A percentile compares a stretch with the other conserved stretches of the same genome.
phyloP scores from a whole-genome alignment of 2,329 filamentous ascomycete genomes.

The Pestalotiopsis sp. region DNA sequence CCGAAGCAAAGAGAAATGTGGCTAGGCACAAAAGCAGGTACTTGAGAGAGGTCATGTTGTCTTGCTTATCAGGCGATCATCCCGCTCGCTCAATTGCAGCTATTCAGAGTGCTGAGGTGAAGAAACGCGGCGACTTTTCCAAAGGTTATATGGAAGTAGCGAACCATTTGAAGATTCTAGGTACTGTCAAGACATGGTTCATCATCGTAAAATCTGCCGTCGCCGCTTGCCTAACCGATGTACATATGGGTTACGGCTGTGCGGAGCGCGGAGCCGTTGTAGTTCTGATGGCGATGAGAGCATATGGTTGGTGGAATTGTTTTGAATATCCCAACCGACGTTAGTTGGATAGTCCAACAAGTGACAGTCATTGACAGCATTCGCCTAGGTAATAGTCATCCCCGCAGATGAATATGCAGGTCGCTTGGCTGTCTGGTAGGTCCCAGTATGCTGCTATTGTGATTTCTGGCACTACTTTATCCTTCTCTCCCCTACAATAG shows the following conservation, averaged over 20 bases:
- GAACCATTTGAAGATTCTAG: background rate
- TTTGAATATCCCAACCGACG: background rate
- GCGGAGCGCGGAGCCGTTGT: slow-evolving; percentile 4
- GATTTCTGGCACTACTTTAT: too few relatives aligned
- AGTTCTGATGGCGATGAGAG: background rate
- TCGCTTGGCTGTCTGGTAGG: too few relatives aligned
- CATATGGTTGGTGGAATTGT: slow-evolving; percentile 14
- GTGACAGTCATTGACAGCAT: background rate
- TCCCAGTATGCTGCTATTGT: too few relatives aligned
- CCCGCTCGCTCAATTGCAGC: background rate
- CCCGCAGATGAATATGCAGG: too few relatives aligned
- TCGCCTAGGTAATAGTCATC: background rate
- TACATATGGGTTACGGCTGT: background rate
- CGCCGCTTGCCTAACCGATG: too few relatives aligned
- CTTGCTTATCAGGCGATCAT: background rate
- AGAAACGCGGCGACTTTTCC: background rate
- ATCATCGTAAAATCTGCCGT: too few relatives aligned
- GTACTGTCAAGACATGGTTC: background rate
- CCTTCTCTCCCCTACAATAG: too few relatives aligned
- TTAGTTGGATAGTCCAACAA: background rate
- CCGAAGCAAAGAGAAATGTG: background rate
- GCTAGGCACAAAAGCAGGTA: background rate
- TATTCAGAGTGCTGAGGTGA: background rate
- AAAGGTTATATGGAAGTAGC: background rate
- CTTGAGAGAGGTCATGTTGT: background rate